Evolutionary conservation across 805 yeast genomes (phyloP), one percentile per base, ranked within the genome.

Genomic region (Candida germanica): DNA sequence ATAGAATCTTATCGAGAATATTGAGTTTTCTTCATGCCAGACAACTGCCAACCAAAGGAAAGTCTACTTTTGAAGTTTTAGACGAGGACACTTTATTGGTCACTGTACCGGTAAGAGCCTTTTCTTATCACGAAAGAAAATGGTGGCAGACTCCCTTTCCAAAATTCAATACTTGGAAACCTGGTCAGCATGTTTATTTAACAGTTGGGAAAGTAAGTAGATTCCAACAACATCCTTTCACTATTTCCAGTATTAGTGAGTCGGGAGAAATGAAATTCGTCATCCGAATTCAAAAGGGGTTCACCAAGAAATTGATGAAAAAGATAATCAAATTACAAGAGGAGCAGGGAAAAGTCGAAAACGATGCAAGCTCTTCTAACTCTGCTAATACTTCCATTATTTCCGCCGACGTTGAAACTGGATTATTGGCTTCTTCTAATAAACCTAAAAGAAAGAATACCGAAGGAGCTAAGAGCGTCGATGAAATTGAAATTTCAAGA

Each of bases 161-260:
- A 3, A 53, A 57, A n/a, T 43, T 58, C 14, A 58, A 66, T 14
- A 54, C 56, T 12, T 72, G 78, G 78, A 57, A 57, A 34, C 63
- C 77, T 0, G 77, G 77, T 3, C 75, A 69, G 47, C 74, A 72
- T 46, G 58, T 71, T 9, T 58, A 54, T 25, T 49, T 72, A n/a
- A 66, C 58, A 32, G 70, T 72, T 6, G 48, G 60, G 4, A 59
- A 59, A 36, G 63, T 71, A 12, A 53, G 58, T 2, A 42, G 47
- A 5, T 46, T 66, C 27, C 74, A 70, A 41, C 58, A 56, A 42
- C 78, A 72, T 47, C 78, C 78, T 1, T 72, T 72, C 48, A 69
- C 77, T 3, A 66, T 71, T 33, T 49, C 68, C 3, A 62, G 69
- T 33, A 44, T 68, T 24, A 51, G 71, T 9, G 63, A 55, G 5